Base-by-base conservation (phyloP, 1,139 yeast genomes). In the Yamadazyma trypodendri region DNA sequence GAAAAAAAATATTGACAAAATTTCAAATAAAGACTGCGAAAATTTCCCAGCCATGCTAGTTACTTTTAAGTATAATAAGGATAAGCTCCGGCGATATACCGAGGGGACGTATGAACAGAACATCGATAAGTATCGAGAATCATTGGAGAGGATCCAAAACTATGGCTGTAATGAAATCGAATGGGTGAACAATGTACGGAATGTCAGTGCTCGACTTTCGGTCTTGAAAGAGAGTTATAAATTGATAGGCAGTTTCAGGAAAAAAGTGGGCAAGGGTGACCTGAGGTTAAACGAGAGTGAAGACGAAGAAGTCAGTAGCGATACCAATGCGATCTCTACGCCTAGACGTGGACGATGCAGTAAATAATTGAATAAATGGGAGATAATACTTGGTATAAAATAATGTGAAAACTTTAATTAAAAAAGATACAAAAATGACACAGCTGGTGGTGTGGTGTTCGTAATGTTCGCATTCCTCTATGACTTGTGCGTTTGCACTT, bases 201-300 rank as follows among this genome's bases (percentile, higher is more conserved):
- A 48, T 25, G 58, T 66, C 6, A 51, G 60, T 32, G 61, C 60
- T 35, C 44, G 65, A 35, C 46, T 67, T 17, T 58, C 55, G 40
- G 51, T 63, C 18, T 49, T 67, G 31, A 56, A 58, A 37, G 70
- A 65, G 35, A 51, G 58, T 1, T 63, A 60, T 41, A 54, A 51
- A 33, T 43, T 64, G 2, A 52, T 64, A 9, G 63, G 55, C 34
- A 32, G 45, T 10, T 42, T 58, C 32, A 58, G 61, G 38, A 55
- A 50, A 39, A 43, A 45, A 31, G 54, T 48, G 31, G 31, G 40
- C 2, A 45, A 41, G 27, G 32, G 20, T 2, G 39, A 13, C n/a
- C 22, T 3, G n/a, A 13, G 12, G 6, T 13, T 14, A 2, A 13
- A 17, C 17, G 16, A 13, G 34, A 31, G 34, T 15, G 38, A 35